Conservation (phyloP, 2,329 filamentous ascomycete genomes). For the Phialocephala sp. region DNA sequence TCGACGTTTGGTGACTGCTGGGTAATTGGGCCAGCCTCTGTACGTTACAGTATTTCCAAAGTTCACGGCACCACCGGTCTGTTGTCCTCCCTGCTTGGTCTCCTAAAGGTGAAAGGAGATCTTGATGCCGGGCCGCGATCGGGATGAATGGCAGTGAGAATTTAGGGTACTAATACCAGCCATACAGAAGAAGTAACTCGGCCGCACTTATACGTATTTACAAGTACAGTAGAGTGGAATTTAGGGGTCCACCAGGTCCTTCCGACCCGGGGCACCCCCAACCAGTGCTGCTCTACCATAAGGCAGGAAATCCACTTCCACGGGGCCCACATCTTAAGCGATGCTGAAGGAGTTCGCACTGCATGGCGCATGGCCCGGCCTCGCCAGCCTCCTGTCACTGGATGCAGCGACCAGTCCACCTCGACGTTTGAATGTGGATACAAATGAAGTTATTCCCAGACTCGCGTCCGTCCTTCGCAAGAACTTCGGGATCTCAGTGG, state of each 20-base stretch:
- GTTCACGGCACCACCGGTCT: conserved; percentile 1
- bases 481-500: conserved; percentile 3
- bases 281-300: not conserved
- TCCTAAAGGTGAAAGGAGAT: too few species aligned
- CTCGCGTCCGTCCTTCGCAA: not conserved
- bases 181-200: not conserved
- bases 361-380: not conserved
- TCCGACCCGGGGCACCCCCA: not conserved
- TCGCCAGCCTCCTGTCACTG: conserved; percentile 13
- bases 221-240: not conserved
- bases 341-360: conserved; percentile 11
- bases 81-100: too few species aligned
- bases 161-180: not conserved
- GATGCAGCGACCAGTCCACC: conserved; percentile 7
- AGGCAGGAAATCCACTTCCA: conserved; percentile 17
- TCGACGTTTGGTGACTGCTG: not conserved
- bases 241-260: conserved; percentile 9
- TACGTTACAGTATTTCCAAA: not conserved
- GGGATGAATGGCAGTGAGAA: not conserved
- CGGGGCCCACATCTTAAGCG: conserved; percentile 16
- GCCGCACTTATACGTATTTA: not conserved
- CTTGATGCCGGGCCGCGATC: not conserved
- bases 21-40: not conserved
- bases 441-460: not conserved
- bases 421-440: conserved; percentile 9